Conservation (phyloP, 345 rosid genomes). For the Angophora floribunda region DNA sequence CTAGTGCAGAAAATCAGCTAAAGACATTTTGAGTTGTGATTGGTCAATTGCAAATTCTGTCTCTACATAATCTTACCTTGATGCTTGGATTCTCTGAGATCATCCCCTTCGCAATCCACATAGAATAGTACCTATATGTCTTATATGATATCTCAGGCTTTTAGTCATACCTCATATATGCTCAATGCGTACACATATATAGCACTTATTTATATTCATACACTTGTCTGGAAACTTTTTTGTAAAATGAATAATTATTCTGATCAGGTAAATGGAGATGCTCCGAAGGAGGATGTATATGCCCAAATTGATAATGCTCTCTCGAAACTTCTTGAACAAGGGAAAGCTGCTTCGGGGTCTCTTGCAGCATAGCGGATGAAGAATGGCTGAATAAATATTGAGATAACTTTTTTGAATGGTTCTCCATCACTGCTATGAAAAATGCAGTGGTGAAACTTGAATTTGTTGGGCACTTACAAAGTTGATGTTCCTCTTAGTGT, state of each 20-base stretch:
- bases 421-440: not conserved
- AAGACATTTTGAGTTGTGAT: not conserved
- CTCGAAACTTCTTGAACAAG: slow-evolving; percentile 28
- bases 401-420: not conserved
- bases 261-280: slow-evolving; percentile 54
- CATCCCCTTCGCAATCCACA: not conserved
- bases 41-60: not conserved
- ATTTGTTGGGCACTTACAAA: not conserved
- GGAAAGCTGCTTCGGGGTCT: slow-evolving; percentile 24
- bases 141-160: not conserved
- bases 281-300: slow-evolving; percentile 50
- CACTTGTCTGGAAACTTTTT: not conserved
- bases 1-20: not conserved
- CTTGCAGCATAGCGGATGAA: slow-evolving; percentile 13
- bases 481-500: not conserved
- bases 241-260: not conserved
- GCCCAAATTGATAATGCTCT: slow-evolving; percentile 37
- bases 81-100: not conserved
- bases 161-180: not conserved
- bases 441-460: not conserved
- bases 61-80: not conserved
- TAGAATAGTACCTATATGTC: not conserved
- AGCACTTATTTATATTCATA: not conserved
- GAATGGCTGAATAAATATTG: not conserved
- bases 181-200: not conserved